phyloP scores from a whole-genome alignment of 2,329 filamentous ascomycete genomes.

The Colletotrichum sp. region DNA sequence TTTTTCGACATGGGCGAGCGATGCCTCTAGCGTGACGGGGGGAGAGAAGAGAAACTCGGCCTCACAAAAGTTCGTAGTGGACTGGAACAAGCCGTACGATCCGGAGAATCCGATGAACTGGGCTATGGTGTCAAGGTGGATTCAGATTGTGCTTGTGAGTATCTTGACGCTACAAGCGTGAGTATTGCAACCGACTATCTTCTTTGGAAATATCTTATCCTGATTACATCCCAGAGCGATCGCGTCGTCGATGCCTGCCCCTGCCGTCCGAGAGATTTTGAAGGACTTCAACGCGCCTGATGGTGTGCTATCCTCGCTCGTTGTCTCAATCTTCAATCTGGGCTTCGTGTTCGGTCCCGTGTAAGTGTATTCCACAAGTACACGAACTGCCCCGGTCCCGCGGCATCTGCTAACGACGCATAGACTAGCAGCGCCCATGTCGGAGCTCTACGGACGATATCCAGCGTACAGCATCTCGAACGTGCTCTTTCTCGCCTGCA shows the following conservation, averaged over 20 bases:
- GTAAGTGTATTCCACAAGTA: conserved; percentile 28
- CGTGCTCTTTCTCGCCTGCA: conserved; percentile 33
- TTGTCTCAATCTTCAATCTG: conserved; percentile 54
- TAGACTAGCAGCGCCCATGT: conserved; percentile 35
- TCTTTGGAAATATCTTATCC: neutral
- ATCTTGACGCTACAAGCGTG: neutral
- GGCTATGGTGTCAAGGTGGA: neutral
- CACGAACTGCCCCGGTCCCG: no score
- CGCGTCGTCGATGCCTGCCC: neutral
- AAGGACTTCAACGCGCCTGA: neutral
- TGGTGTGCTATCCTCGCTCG: conserved; percentile 41
- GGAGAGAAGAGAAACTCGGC: neutral
- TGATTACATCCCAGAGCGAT: neutral
- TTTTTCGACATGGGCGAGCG: neutral
- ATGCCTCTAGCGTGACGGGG: neutral
- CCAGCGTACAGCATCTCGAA: conserved; percentile 33
- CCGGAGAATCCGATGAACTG: neutral
- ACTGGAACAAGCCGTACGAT: neutral
- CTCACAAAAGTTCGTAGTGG: neutral
- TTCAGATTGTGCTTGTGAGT: conserved; percentile 14
- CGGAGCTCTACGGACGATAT: conserved; percentile 40
- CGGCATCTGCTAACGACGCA: neutral
- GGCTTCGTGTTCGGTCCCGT: conserved; percentile 46
- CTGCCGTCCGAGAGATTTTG: neutral
- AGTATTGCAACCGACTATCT: neutral